These are phyloP conservation scores for Eutypa lata DNA, from an alignment of 2,329 filamentous ascomycete genomes.

Conservation along the genomic window DNA sequence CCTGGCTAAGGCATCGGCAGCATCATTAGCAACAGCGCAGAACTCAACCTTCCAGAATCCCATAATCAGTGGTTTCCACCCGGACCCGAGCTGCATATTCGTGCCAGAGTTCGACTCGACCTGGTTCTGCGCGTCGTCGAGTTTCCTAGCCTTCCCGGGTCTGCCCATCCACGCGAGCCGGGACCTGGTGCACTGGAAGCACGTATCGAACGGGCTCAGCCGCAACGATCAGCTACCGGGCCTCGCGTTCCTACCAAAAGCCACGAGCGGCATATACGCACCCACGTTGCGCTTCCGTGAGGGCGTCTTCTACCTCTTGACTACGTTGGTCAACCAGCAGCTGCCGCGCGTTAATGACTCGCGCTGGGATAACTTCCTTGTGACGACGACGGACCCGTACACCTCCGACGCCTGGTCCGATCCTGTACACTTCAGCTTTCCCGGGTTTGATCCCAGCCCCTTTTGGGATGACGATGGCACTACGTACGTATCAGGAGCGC, in stretches of 20 bases:
- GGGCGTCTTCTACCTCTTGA: conserved; percentile 31
- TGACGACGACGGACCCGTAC: conserved; percentile 23
- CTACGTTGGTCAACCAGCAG: conserved; percentile 20
- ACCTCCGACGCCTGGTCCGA: conserved; percentile 27
- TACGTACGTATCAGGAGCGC: background rate
- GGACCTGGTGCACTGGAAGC: conserved; percentile 40
- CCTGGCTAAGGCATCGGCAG: too few relatives aligned
- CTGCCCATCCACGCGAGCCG: conserved; percentile 42
- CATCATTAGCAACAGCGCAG: background rate
- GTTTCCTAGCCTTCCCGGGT: conserved; percentile 42
- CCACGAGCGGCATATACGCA: conserved; percentile 29
- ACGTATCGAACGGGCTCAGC: conserved; percentile 32
- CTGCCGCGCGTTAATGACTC: conserved; percentile 12
- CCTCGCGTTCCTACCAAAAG: conserved; percentile 12
- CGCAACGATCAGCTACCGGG: conserved; percentile 32
- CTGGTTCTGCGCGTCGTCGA: conserved; percentile 42
- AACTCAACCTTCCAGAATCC: conserved; percentile 34
- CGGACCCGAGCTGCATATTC: conserved; percentile 40
- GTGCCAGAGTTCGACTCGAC: conserved; percentile 33
- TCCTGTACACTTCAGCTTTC: conserved; percentile 25
- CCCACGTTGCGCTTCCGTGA: conserved; percentile 29
- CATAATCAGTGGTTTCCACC: conserved; percentile 41
- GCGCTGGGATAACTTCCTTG: conserved; percentile 28
- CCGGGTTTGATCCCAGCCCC: conserved; percentile 28
- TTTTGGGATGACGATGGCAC: conserved; percentile 22